Evolutionary conservation across 116 monocot species (phyloP).

Genomic region (Phalaenopsis hybrid): DNA sequence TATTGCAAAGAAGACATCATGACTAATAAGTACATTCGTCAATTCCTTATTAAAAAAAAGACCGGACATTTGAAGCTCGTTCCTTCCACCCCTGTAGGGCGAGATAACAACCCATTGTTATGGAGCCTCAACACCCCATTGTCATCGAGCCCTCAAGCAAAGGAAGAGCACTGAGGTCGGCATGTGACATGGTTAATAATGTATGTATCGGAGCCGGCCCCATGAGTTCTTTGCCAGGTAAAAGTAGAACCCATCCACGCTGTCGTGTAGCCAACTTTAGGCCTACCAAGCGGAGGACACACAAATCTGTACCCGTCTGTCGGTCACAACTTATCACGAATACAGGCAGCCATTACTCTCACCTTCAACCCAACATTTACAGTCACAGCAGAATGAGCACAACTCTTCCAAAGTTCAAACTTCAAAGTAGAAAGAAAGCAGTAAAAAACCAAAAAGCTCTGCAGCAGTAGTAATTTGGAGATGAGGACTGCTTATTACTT

Average conservation of each 20-base stretch:
- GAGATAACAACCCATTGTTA: too few relatives aligned
- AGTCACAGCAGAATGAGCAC: not conserved
- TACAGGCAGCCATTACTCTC: not conserved
- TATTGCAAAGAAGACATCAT: too few relatives aligned
- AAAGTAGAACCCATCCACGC: constrained; percentile 4
- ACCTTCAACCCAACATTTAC: not conserved
- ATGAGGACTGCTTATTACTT: not conserved
- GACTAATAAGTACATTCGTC: too few relatives aligned
- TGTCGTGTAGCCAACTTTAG: constrained; percentile 9
- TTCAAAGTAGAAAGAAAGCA: not conserved
- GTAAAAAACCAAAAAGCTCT: not conserved
- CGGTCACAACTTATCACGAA: not conserved
- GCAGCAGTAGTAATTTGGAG: not conserved
- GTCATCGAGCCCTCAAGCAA: too few relatives aligned
- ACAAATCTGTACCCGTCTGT: not conserved
- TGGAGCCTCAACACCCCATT: too few relatives aligned
- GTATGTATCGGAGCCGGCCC: not conserved
- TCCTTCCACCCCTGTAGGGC: too few relatives aligned
- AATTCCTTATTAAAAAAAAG: too few relatives aligned
- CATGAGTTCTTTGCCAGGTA: not conserved
- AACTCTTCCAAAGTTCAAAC: not conserved
- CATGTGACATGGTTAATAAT: constrained; percentile 11
- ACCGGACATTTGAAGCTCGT: too few relatives aligned
- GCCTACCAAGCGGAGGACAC: constrained; percentile 1
- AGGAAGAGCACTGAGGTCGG: not conserved